Conservation (phyloP, 345 rosid genomes). For the Leavenworthia alabamica region DNA sequence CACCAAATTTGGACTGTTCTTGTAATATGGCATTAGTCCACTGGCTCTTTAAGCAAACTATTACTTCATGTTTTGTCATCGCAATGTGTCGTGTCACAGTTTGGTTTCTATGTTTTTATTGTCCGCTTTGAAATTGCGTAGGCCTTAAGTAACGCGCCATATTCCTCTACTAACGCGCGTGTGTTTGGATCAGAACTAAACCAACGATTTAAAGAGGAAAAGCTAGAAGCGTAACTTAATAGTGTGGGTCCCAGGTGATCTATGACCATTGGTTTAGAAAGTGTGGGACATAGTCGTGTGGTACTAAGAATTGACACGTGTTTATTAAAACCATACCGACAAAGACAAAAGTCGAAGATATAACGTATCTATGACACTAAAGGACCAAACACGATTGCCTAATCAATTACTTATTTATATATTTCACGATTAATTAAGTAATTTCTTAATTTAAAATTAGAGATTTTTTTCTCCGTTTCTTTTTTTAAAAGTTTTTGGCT, state of each 20-base stretch:
- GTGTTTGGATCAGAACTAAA: slow-evolving; percentile 14
- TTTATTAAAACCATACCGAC: slow-evolving; percentile 23
- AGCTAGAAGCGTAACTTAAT: not conserved
- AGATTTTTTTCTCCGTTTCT: not conserved
- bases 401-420: slow-evolving; percentile 18
- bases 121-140: too few species aligned
- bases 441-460: not conserved
- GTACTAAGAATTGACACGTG: slow-evolving; percentile 29
- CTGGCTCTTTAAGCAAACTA: slow-evolving; percentile 35
- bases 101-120: slow-evolving; percentile 7
- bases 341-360: slow-evolving; percentile 34
- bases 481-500: too few species aligned
- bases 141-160: slow-evolving; percentile 32
- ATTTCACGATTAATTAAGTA: too few species aligned
- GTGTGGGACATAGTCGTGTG: slow-evolving; percentile 25
- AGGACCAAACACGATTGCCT: slow-evolving; percentile 25
- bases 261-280: slow-evolving; percentile 27
- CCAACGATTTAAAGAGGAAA: not conserved
- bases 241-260: slow-evolving; percentile 26
- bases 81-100: slow-evolving; percentile 29
- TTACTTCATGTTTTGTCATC: too few species aligned
- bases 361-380: slow-evolving; percentile 28
- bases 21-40: slow-evolving; percentile 16
- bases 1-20: slow-evolving; percentile 25
- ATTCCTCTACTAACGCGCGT: slow-evolving; percentile 32